Percentiles rank a stretch among this genome's conserved stretches.
Evolutionary conservation across 768 basidiomycete species (phyloP).

Genomic region (Pseudohyphozyma bogoriensis): DNA sequence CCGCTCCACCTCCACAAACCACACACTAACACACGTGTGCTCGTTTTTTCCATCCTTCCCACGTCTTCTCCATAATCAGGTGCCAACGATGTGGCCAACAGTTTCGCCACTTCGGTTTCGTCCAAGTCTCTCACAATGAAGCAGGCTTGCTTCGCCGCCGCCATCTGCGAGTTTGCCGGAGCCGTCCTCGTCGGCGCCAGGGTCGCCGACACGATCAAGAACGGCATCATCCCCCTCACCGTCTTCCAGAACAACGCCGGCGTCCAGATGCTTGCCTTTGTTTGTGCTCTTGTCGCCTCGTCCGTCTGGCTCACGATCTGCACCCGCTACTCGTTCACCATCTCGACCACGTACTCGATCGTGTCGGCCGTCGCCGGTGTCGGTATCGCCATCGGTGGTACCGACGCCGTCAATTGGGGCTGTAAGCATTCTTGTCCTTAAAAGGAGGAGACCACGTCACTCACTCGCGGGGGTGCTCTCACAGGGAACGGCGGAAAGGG

Average conservation of each 20-base stretch:
- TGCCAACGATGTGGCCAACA: slow-evolving; percentile 36
- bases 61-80: slow-evolving; percentile 13
- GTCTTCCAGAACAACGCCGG: slow-evolving; percentile 40
- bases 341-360: slow-evolving; percentile 44
- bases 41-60: too few species aligned
- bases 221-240: slow-evolving; percentile 38
- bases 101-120: slow-evolving; percentile 40
- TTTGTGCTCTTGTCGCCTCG: slow-evolving; percentile 38
- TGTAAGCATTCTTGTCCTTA: slow-evolving; percentile 36
- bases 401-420: slow-evolving; percentile 41
- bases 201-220: slow-evolving; percentile 38
- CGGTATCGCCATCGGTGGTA: slow-evolving; percentile 40
- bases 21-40: too few species aligned
- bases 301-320: slow-evolving; percentile 38
- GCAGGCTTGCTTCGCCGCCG: slow-evolving; percentile 39
- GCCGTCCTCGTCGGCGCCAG: slow-evolving; percentile 41
- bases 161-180: slow-evolving; percentile 23
- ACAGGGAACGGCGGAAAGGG: slow-evolving; percentile 4
- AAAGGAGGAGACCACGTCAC: not conserved
- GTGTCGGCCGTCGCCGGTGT: slow-evolving; percentile 43
- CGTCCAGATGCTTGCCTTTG: slow-evolving; percentile 42
- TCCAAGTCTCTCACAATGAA: slow-evolving; percentile 40
- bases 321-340: slow-evolving; percentile 39
- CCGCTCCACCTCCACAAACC: too few species aligned
- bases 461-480: too few species aligned